Evolutionary conservation across 305 asterid species (phyloP).

Genomic region (Stenogyne calaminthoides): DNA sequence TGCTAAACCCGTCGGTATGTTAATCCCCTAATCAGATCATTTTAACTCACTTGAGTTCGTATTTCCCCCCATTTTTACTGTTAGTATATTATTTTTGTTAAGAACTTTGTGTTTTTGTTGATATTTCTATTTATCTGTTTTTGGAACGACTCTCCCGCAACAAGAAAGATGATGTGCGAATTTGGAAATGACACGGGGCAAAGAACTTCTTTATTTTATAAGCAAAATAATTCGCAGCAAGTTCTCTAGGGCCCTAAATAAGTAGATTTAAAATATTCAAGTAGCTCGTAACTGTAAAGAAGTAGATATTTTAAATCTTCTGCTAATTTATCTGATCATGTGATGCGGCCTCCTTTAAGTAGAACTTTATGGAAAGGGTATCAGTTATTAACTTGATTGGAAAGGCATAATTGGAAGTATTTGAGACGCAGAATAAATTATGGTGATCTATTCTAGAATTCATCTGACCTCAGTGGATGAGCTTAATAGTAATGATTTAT

Average conservation of each 20-base stretch:
- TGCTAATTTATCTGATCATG: background rate
- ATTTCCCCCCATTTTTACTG: background rate
- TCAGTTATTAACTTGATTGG: constrained; percentile 18
- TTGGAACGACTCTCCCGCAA: background rate
- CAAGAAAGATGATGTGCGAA: background rate
- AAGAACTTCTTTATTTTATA: background rate
- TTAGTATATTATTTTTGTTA: background rate
- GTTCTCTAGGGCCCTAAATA: background rate
- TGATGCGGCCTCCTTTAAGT: background rate
- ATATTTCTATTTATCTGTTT: background rate
- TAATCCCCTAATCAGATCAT: background rate
- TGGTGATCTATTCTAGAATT: background rate
- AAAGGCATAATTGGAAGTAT: background rate
- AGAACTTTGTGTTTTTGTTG: constrained; percentile 4
- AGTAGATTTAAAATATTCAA: background rate
- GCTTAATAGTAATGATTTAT: background rate
- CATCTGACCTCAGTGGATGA: background rate
- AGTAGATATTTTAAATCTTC: background rate
- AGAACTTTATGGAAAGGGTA: background rate
- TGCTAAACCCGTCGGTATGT: constrained; percentile 90
- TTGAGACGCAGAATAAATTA: constrained; percentile 26
- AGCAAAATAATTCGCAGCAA: background rate
- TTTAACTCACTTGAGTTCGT: constrained; percentile 2
- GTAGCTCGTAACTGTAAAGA: constrained; percentile 6
- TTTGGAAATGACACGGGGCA: background rate